These are phyloP conservation scores for Colletotrichum neosansevieriae DNA, from an alignment of 2,329 filamentous ascomycete species.

Conservation along the genomic window DNA sequence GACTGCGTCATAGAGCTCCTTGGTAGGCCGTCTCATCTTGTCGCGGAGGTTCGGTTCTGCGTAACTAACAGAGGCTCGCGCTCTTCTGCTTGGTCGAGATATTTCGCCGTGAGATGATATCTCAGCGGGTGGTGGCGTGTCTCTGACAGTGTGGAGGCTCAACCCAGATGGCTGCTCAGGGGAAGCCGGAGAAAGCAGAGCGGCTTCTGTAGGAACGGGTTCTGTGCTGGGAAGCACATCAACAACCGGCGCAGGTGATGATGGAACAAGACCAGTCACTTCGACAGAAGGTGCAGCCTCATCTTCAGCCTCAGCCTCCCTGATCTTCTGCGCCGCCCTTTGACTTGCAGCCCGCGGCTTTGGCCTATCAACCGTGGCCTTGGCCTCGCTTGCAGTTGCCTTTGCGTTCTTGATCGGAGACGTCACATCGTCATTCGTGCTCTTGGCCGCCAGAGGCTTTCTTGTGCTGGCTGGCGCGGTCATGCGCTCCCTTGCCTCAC, in stretches of 20 bases:
- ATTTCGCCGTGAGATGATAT: slow-evolving; percentile 68
- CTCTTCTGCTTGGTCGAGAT: slow-evolving; percentile 74
- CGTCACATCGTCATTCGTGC: slow-evolving; percentile 68
- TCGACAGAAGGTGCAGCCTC: slow-evolving; percentile 1
- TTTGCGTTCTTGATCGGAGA: slow-evolving; percentile 68
- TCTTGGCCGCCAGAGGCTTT: slow-evolving; percentile 68
- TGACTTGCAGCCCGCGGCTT: slow-evolving; percentile 50
- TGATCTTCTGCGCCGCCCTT: slow-evolving; percentile 46
- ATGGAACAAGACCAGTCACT: slow-evolving; percentile 12
- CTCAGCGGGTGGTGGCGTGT: slow-evolving; percentile 71
- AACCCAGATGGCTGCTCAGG: slow-evolving; percentile 56
- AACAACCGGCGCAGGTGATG: slow-evolving; percentile 27
- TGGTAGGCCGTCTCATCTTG: slow-evolving; percentile 86
- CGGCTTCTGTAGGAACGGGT: slow-evolving; percentile 54
- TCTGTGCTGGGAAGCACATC: slow-evolving; percentile 42
- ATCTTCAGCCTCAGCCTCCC: slow-evolving; percentile 42
- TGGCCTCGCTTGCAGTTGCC: slow-evolving; percentile 42
- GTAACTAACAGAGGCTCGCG: slow-evolving; percentile 79
- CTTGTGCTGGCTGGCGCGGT: slow-evolving; percentile 50
- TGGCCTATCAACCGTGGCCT: slow-evolving; percentile 18
- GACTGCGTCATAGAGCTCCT: slow-evolving; percentile 81
- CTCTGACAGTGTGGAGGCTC: slow-evolving; percentile 57
- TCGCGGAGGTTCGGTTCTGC: slow-evolving; percentile 84
- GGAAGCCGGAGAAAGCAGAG: slow-evolving; percentile 60
- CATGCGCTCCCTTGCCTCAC: slow-evolving; percentile 53